Base-by-base conservation (phyloP, 345 rosid species). In the Pistacia vera region DNA sequence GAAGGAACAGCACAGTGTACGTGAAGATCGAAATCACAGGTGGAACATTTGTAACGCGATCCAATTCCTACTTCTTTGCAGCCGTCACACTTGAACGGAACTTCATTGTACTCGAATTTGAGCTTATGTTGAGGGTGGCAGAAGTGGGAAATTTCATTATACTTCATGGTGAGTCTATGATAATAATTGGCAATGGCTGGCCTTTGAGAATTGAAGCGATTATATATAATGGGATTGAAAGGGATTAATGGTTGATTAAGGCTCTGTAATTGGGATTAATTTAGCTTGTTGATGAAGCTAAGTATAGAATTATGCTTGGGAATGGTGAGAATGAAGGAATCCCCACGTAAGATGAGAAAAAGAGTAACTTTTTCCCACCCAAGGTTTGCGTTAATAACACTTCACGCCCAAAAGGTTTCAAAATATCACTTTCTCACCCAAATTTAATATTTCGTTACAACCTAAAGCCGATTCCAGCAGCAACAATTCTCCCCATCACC, bases 61-160 rank as follows among this genome's bases (percentile, higher is more conserved):
- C 99, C 99, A 3, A 96, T 92, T 3, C 98, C 98, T 0, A 87
- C 92, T 81, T 96, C 98, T 75, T 90, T 92, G 94, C 98, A 96
- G 1, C 98, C 98, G 13, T 96, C 97, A 48, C 99, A 96, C 83
- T 88, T 91, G 92, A 92, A 96, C 1, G 98, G 99, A 67, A 73
- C 66, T 80, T 96, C 93, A 3, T 87, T 82, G 88, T 77, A 77
- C 78, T 89, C 92, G 14, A 86, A 85, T 63, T 81, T 87, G 4
- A 93, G 91, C 64, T 73, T 74, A 88, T 96, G 99, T 28, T 89
- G 84, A 2, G 98, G 86, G 74, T 95, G 99, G 86, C 90, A 88
- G 68, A 86, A 92, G 76, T 93, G 97, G 28, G 87, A 77, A 71
- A 93, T 92, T 55, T 89, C 97, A 71, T 72, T 80, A 75, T 89